Conservation (phyloP, 2,329 filamentous ascomycete genomes). For the Penicillium sp. region DNA sequence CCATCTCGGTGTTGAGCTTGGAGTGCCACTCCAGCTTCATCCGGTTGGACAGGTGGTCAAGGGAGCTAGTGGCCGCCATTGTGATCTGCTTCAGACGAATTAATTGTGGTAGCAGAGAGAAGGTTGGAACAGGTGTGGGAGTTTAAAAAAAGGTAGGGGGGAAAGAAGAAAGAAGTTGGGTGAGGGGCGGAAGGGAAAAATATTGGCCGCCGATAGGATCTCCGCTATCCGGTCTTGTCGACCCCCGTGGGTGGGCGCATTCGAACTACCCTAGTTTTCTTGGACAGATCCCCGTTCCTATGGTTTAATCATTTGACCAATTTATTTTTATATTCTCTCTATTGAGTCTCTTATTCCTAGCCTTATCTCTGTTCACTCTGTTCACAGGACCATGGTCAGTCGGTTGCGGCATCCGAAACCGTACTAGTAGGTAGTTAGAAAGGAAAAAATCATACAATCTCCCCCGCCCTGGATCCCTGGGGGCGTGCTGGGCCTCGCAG, state of each 20-base stretch:
- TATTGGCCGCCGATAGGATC: slow-evolving; percentile 33
- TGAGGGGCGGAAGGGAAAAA: slow-evolving; percentile 33
- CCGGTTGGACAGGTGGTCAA: slow-evolving; percentile 80
- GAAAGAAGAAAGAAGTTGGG: slow-evolving; percentile 21
- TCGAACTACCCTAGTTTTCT: not conserved
- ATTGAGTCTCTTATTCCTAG: too few relatives aligned
- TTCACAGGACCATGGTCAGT: not conserved
- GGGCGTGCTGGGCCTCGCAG: slow-evolving; percentile 21
- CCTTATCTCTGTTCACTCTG: not conserved
- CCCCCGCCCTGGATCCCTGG: slow-evolving; percentile 1
- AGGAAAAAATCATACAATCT: slow-evolving; percentile 8
- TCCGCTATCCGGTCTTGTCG: slow-evolving; percentile 23
- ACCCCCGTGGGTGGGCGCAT: not conserved
- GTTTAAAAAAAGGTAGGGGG: slow-evolving; percentile 5
- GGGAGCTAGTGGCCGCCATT: slow-evolving; percentile 70
- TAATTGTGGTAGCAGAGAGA: slow-evolving; percentile 9
- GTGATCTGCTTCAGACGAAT: slow-evolving; percentile 23
- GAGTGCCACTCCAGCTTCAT: slow-evolving; percentile 67
- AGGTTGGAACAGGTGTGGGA: slow-evolving; percentile 6
- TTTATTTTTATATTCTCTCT: not conserved
- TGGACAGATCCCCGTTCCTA: not conserved
- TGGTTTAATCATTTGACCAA: not conserved
- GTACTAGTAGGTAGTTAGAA: not conserved
- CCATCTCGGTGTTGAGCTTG: slow-evolving; percentile 83
- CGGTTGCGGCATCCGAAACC: slow-evolving; percentile 7